Conservation (phyloP, 352 stramenopile species). For the Globisporangium splendens region DNA sequence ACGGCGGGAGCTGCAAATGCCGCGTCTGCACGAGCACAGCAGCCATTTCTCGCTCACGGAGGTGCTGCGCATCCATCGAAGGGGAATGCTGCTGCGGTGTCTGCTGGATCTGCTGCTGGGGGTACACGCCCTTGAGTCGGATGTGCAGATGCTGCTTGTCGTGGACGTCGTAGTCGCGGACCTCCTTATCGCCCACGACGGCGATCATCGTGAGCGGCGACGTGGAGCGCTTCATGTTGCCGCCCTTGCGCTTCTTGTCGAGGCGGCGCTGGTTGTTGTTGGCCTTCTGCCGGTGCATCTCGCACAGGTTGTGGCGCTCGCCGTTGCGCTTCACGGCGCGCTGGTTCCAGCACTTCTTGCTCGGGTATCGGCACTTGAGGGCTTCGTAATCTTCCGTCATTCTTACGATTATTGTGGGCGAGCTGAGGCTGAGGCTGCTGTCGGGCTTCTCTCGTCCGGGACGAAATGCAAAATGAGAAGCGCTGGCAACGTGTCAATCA, state of each 20-base stretch:
- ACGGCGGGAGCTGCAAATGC: neutral
- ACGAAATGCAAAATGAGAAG: no score
- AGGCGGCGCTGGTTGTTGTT: constrained; percentile 82
- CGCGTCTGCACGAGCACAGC: neutral
- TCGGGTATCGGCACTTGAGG: constrained; percentile 76
- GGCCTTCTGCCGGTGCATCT: constrained; percentile 79
- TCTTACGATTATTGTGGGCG: neutral
- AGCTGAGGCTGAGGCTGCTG: neutral
- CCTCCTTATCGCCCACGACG: neutral
- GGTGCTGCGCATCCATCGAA: constrained; percentile 10
- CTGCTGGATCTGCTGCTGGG: neutral
- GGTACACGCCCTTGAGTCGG: constrained; percentile 12
- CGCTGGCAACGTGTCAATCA: no score
- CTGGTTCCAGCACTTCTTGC: constrained; percentile 78
- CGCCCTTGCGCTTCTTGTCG: constrained; percentile 69
- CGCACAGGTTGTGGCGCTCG: constrained; percentile 80
- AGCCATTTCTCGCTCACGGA: neutral
- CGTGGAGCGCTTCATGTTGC: constrained; percentile 17
- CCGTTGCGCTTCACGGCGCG: constrained; percentile 82
- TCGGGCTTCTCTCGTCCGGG: no score
- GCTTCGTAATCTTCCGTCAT: constrained; percentile 15
- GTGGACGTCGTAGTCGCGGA: constrained; percentile 10
- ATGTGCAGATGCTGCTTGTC: constrained; percentile 4
- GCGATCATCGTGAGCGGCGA: neutral
- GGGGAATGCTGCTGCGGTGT: neutral